These are phyloP conservation scores for Purshia tridentata DNA, from an alignment of 306 rosid species.

Conservation along the genomic window DNA sequence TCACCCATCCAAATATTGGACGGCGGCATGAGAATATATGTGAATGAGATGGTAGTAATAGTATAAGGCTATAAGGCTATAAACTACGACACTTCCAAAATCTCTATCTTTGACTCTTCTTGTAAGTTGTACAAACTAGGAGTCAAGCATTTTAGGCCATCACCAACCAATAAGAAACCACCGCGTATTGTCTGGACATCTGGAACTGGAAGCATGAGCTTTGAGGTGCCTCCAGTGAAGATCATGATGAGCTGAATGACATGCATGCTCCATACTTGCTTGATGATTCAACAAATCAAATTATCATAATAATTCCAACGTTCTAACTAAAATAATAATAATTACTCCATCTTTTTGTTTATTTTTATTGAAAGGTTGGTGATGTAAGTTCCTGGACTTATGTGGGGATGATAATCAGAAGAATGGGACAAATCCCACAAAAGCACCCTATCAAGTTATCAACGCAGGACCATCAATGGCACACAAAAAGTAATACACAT, in stretches of 20 bases:
- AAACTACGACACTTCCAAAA: neutral
- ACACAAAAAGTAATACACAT: neutral
- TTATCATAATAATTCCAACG: neutral
- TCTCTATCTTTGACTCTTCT: neutral
- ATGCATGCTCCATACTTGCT: neutral
- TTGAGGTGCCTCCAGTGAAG: neutral
- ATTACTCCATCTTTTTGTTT: neutral
- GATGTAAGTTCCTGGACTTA: neutral
- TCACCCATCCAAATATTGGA: slow-evolving; percentile 26
- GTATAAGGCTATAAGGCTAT: neutral
- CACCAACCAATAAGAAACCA: neutral
- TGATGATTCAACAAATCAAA: neutral
- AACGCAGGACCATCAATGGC: neutral
- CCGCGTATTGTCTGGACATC: neutral
- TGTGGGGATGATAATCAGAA: neutral
- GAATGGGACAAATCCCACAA: neutral
- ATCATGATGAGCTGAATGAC: neutral
- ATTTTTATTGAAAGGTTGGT: neutral
- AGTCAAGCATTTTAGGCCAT: neutral
- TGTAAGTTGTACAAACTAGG: neutral
- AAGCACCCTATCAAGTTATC: neutral
- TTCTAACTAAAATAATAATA: no score
- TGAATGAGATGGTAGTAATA: neutral
- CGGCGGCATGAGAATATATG: slow-evolving; percentile 34
- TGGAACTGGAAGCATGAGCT: slow-evolving; percentile 1